Evolutionary conservation across 176 grass and related monocot genomes (phyloP).

Genomic region (Avena eriantha): DNA sequence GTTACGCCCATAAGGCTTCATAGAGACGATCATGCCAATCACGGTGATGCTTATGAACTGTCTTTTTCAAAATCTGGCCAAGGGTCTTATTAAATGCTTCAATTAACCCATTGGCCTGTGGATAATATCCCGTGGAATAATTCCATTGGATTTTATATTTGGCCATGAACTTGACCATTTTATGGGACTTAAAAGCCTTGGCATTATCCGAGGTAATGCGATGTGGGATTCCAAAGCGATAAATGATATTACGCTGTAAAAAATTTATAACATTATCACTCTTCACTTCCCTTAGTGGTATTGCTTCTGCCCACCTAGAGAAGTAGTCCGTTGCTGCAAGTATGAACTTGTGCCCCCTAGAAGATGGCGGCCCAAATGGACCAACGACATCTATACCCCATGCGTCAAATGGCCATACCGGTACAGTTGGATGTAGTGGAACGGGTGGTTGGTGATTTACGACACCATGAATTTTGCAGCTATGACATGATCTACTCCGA

Average conservation of each 20-base stretch:
- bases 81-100: background rate
- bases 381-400: background rate
- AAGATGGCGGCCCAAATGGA: background rate
- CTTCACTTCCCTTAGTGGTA: background rate
- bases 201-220: no score
- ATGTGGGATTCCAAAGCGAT: no score
- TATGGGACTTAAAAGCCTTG: no score
- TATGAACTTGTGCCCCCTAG: background rate
- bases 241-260: no score
- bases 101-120: background rate
- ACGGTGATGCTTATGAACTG: background rate
- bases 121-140: background rate
- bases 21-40: background rate
- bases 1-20: background rate
- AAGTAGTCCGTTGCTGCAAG: background rate
- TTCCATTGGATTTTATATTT: background rate
- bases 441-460: no score
- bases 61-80: background rate
- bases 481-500: no score
- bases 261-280: no score
- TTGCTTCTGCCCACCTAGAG: background rate
- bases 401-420: background rate
- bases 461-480: no score
- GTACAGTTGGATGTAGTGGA: no score
- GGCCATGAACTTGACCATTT: no score